Base-by-base conservation (phyloP, 768 basidiomycete genomes). In the Infundibulicybe gibba region DNA sequence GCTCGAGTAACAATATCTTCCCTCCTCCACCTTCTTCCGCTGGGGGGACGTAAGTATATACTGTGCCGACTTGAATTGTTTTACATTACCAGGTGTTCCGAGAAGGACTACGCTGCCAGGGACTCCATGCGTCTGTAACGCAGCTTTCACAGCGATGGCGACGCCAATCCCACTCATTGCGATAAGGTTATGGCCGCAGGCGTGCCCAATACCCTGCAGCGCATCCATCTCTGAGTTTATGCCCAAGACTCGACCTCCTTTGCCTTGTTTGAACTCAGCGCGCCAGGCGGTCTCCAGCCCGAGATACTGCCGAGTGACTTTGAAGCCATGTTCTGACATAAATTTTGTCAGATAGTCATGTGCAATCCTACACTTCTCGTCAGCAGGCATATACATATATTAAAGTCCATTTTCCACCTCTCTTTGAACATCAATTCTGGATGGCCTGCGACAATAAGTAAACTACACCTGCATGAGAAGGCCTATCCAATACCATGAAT, bases 181-280 rank as follows among this genome's bases (percentile, higher is more conserved):
- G 54, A 90, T 90, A 51, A 92, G 72, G 62, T 91, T 90, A 63
- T 92, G 89, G 0, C 89, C 89, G 58, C 89, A 91, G 0, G 79
- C 87, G 60, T 82, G 71, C 63, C 82, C 65, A 69, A 86, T 67
- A 6, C 77, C 74, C 32, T 63, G 66, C 16, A 83, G 65, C 9
- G 80, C 81, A 58, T 83, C 81, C 85, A 87, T 88, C 65, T 90
- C 90, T 13, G 87, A 81, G 62, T 92, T 90, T 52, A 91, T 65
- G 6, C 90, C 89, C 40, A 91, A 69, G 42, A 80, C 79, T 35
- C 83, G 76, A 9, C 85, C 83, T 25, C 78, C 79, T 32, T 53
- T 57, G 19, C 81, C 79, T 52, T 80, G 76, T 32, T 70, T 69
- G 62, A 74, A 90, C 55, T 83, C 84, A 2, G 90, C 90, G 45